Base-by-base conservation (phyloP, 2,329 filamentous ascomycete genomes). In the Magnaporthiopsis incrustans region DNA sequence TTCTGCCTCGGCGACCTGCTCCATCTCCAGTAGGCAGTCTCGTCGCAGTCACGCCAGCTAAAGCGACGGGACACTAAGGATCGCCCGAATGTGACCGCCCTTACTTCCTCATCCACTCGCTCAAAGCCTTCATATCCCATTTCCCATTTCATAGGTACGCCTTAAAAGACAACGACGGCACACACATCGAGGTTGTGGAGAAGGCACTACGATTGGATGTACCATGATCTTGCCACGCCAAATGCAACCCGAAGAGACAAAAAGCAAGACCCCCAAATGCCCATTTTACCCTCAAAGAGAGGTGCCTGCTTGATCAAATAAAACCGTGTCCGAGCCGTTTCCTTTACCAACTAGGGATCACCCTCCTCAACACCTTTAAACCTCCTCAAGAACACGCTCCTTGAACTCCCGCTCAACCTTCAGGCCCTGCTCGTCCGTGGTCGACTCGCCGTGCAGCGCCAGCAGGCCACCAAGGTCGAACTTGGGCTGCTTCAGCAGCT, bases 351-450 rank as follows among this genome's bases (percentile, higher is more conserved):
- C 67, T 33, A 57, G 53, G 38, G 35, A 61, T 25, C 27, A 61
- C 14, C n/a, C 61, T n/a, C 60, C 38, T 58, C 67, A 69, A 67
- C 72, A 73, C 75, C 74, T 83, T 92, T 92, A 98, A 82, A 98
- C 95, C 79, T 87, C 88, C 79, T 96, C 91, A 74, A 97, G 86
- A 76, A 97, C 92, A 76, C 85, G 86, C 89, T 99, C 94, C 91
- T 97, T 97, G 90, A 98, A 99, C 83, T 99, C 94, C 77, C 92
- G 85, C 88, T 98, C 95, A 72, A 96, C 91, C 91, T 97, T 98
- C 83, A 97, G 91, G 75, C 95, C 95, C 78, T 92, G 88, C 82
- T 99, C 95, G 78, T 98, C 93, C 74, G 91, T 93, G 76, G 87
- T 89, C 68, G 93, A 96, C 87, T 99, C 95, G 82, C 95, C 95